Conservation (phyloP, 2,329 filamentous ascomycete species). For the Penicillium oxalicum region DNA sequence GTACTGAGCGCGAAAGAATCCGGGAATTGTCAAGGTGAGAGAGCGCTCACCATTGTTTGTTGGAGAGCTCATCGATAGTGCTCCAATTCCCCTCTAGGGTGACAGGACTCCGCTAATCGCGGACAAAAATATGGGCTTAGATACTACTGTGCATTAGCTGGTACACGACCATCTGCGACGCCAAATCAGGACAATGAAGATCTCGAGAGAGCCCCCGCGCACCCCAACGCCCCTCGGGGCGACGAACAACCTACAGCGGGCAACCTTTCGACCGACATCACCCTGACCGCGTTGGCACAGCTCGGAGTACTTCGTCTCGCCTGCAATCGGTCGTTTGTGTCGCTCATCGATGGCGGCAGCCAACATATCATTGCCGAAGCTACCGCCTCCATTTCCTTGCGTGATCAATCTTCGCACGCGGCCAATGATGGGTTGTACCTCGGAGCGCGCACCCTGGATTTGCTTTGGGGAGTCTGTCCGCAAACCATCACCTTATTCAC, state of each 20-base stretch:
- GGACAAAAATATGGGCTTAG: slow-evolving; percentile 2
- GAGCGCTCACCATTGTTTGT: too few relatives aligned
- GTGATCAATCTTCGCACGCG: slow-evolving; percentile 21
- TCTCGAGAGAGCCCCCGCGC: background rate
- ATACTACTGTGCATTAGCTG: slow-evolving; percentile 14
- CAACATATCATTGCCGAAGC: slow-evolving; percentile 51
- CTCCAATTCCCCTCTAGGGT: background rate
- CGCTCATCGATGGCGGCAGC: slow-evolving; percentile 45
- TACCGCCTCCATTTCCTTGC: slow-evolving; percentile 39
- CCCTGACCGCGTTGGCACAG: slow-evolving; percentile 48
- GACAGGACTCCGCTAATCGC: slow-evolving; percentile 1
- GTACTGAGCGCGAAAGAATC: slow-evolving; percentile 15
- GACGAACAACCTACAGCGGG: slow-evolving; percentile 7
- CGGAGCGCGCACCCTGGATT: slow-evolving; percentile 21
- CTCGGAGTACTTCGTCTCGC: slow-evolving; percentile 43
- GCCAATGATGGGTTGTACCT: slow-evolving; percentile 30
- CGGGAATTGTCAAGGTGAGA: slow-evolving; percentile 16
- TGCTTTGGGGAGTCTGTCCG: slow-evolving; percentile 19
- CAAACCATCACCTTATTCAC: slow-evolving; percentile 22
- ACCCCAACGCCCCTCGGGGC: background rate
- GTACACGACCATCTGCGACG: background rate
- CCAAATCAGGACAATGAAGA: background rate
- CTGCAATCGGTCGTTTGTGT: slow-evolving; percentile 45
- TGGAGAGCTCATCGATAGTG: background rate
- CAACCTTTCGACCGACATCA: slow-evolving; percentile 21